phyloP scores from a whole-genome alignment of 768 basidiomycete species.

The Boletus speciosus region DNA sequence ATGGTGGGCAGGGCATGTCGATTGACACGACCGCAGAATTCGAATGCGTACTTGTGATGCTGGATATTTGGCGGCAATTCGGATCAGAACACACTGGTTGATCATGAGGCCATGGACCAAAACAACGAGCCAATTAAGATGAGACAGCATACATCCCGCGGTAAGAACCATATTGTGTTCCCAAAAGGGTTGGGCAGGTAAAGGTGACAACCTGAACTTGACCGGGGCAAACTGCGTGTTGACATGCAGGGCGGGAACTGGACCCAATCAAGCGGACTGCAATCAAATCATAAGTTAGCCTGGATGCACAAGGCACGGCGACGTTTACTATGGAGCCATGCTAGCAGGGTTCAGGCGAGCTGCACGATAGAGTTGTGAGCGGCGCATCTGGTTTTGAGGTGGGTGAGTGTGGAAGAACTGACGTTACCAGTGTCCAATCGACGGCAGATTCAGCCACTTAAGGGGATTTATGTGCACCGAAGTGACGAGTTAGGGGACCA shows the following conservation, averaged over 20 bases:
- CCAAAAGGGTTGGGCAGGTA: not conserved
- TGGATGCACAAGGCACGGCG: not conserved
- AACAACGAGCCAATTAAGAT: not conserved
- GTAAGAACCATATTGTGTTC: too few species aligned
- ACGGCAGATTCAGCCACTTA: slow-evolving; percentile 5
- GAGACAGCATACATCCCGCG: not conserved
- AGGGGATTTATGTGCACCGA: not conserved
- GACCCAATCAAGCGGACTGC: slow-evolving; percentile 8
- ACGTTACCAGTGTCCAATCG: slow-evolving; percentile 1
- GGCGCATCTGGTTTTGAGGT: not conserved
- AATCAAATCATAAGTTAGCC: not conserved
- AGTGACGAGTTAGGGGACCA: not conserved
- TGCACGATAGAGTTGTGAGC: slow-evolving; percentile 7
- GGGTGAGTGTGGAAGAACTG: not conserved
- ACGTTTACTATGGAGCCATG: not conserved
- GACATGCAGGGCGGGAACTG: not conserved
- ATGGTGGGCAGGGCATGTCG: not conserved
- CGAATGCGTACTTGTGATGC: not conserved
- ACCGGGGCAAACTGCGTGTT: not conserved
- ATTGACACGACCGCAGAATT: not conserved
- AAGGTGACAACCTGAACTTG: not conserved
- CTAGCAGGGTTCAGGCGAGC: slow-evolving; percentile 1
- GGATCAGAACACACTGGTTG: too few species aligned
- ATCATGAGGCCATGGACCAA: not conserved
- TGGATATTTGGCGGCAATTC: too few species aligned